Percentiles rank a stretch among this genome's conserved stretches.
Evolutionary conservation across 2,329 filamentous ascomycete genomes (phyloP).

Genomic region (Pseudocercospora musae): DNA sequence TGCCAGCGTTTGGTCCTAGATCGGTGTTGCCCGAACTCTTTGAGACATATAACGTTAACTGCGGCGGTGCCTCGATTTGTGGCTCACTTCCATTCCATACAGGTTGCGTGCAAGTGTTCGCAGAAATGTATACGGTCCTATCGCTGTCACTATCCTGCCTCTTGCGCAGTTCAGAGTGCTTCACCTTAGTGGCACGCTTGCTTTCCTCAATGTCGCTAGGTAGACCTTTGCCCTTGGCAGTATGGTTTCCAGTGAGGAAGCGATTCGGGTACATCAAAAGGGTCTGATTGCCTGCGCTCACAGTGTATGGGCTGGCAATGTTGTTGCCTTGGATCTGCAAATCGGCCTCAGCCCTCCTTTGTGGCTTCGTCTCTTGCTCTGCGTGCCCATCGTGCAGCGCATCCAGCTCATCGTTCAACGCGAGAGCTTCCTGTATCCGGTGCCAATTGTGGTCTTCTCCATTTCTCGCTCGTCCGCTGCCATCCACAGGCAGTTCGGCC

Average conservation of each 20-base stretch:
- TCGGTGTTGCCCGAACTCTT: constrained; percentile 55
- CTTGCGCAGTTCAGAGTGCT: constrained; percentile 28
- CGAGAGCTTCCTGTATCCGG: constrained; percentile 39
- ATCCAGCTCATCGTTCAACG: constrained; percentile 22
- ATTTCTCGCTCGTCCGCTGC: constrained; percentile 35
- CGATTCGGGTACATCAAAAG: constrained; percentile 62
- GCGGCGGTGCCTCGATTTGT: constrained; percentile 51
- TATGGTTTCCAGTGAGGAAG: constrained; percentile 49
- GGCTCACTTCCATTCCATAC: constrained; percentile 49
- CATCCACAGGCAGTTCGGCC: constrained; percentile 47
- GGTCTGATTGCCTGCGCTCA: constrained; percentile 60
- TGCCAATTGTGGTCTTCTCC: constrained; percentile 49
- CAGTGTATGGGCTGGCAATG: constrained; percentile 46
- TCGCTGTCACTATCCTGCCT: constrained; percentile 23
- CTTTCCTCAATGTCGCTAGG: constrained; percentile 25
- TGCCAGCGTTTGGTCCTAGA: constrained; percentile 60
- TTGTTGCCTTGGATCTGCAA: constrained; percentile 57
- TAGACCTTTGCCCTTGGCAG: constrained; percentile 27
- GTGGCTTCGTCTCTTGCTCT: constrained; percentile 27
- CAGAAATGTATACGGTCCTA: constrained; percentile 70
- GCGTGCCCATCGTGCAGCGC: constrained; percentile 31
- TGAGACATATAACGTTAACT: constrained; percentile 77
- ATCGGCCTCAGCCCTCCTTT: constrained; percentile 34
- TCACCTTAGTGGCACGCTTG: constrained; percentile 10
- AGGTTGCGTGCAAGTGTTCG: constrained; percentile 83